Base-by-base conservation (phyloP, 139 green algal genomes). In the Closterium sp. region DNA sequence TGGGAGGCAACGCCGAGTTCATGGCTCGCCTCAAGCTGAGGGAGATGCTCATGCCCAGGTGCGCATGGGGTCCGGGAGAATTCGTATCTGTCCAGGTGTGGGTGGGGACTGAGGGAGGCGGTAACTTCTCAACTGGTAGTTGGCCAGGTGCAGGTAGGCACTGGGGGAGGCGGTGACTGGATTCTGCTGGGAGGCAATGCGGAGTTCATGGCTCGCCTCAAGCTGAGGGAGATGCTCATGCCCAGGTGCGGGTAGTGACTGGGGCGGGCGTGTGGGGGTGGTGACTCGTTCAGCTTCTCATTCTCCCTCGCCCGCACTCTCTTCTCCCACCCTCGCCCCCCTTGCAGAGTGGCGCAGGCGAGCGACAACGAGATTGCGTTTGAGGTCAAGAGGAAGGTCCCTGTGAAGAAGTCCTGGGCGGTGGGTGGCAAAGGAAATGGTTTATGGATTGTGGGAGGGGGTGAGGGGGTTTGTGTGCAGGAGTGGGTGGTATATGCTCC, bases 1-100 rank as follows among this genome's bases (percentile, higher is more conserved):
- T 99, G 88, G 98, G 98, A 0, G 98, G 98, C 87, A 99, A 99
- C 92, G 91, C 98, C 88, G 96, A 97, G 91, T 98, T 97, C 95
- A 98, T 98, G 97, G 97, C 97, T 6, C 94, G 97, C 27, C 95
- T 99, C 27, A 99, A 98, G 96, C 95, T 99, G 92, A 93, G 97
- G 1, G 98, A 99, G 95, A 91, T 97, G 91, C 95, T 99, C 31
- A 97, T 99, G 95, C 98, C 98, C 5, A 92, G 97, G n/a, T n/a
- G n/a, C n/a, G n/a, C n/a, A n/a, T 24, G 86, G 86, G 17, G 86
- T 6, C 13, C 24, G 30, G 30, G 38, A 0, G 86, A 24, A 27
- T 86, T 21, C 10, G 38, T 87, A 91, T 7, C 29, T 29, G 28
- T 6, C 38, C 38, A 45, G 38, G 38, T 45, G 38, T 6, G 38